Evolutionary conservation across 2,329 filamentous ascomycete species (phyloP), one percentile per base, ranked within the genome.

Genomic region (Aspergillus costaricaensis): DNA sequence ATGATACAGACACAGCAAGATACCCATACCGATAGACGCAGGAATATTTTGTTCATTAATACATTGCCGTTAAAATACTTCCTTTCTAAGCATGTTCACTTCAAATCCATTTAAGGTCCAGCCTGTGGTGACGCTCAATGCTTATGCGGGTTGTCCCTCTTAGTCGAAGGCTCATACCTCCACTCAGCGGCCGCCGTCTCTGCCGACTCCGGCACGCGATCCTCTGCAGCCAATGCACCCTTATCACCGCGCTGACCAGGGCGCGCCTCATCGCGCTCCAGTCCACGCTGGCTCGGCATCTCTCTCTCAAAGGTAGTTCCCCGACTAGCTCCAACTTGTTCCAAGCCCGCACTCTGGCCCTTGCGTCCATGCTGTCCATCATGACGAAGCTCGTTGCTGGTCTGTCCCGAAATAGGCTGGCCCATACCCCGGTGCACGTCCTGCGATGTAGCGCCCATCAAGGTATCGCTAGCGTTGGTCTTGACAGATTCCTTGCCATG

Each of bases 381-480:
- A 59, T 84, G 81, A 7, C 66, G 71, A 9, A 82, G 59, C 70
- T 86, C 83, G 2, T 64, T 69, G 57, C 73, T 79, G 17, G 79
- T 81, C 74, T 85, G 77, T 21, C 81, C 83, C 51, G 76, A 73
- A 9, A 77, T 73, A 2, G 84, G 84, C 57, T 85, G 79, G 2
- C 84, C 84, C 1, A 85, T 67, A 0, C 84, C 83, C 0, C 74
- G 78, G 74, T 86, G 76, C 7, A 87, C 82, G 54, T 84, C 80
- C 12, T 69, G 74, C 0, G 83, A 85, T 2, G 82, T 84, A 3
- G 83, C 79, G 27, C 85, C 84, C 32, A 67, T 74, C 14, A 86
- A 69, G 0, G 83, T 83, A 36, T 79, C 75, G 1, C 71, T 73
- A 0, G 84, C 81, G 12, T 74, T 68, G 6, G 82, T 79, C 58